Percentiles rank a stretch among this genome's conserved stretches.
phyloP scores from a whole-genome alignment of 2,329 filamentous ascomycete genomes.

The Trichoderma koningiopsis region DNA sequence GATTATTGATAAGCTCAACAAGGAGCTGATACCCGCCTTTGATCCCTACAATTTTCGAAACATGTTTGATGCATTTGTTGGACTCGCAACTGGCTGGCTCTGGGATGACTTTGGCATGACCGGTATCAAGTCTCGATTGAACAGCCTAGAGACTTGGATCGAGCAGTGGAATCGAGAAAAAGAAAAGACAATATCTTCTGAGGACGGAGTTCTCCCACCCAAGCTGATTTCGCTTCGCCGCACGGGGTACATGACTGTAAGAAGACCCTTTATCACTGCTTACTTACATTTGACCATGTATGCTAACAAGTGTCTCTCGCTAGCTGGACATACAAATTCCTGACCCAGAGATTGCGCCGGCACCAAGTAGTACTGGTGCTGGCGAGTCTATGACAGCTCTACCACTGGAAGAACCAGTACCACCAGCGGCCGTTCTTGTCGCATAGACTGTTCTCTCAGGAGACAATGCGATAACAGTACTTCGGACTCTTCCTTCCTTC shows the following conservation, averaged over 20 bases:
- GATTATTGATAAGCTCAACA: conserved; percentile 80
- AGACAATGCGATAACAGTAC: background rate
- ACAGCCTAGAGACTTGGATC: conserved; percentile 75
- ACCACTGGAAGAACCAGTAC: conserved; percentile 35
- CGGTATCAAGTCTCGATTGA: conserved; percentile 70
- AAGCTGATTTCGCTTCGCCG: conserved; percentile 76
- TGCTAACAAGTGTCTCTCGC: background rate
- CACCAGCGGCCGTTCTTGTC: conserved; percentile 32
- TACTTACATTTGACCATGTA: background rate
- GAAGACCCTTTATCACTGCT: conserved; percentile 31
- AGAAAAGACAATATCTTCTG: conserved; percentile 56
- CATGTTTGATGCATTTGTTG: conserved; percentile 76
- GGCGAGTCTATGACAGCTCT: conserved; percentile 42
- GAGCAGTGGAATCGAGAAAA: conserved; percentile 82
- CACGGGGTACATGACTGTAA: conserved; percentile 84
- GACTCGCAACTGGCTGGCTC: conserved; percentile 84
- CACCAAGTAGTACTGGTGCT: conserved; percentile 47
- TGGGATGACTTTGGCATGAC: conserved; percentile 90
- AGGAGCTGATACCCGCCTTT: conserved; percentile 74
- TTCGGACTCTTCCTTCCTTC: background rate
- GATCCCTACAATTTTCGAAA: conserved; percentile 77
- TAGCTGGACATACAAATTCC: conserved; percentile 81
- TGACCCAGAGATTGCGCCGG: conserved; percentile 69
- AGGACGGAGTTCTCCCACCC: conserved; percentile 58
- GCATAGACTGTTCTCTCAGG: conserved; percentile 26